A percentile compares a stretch with the other conserved stretches of the same genome.
Evolutionary conservation across 805 yeast genomes (phyloP).

Genomic region (Ogataea methanolica): DNA sequence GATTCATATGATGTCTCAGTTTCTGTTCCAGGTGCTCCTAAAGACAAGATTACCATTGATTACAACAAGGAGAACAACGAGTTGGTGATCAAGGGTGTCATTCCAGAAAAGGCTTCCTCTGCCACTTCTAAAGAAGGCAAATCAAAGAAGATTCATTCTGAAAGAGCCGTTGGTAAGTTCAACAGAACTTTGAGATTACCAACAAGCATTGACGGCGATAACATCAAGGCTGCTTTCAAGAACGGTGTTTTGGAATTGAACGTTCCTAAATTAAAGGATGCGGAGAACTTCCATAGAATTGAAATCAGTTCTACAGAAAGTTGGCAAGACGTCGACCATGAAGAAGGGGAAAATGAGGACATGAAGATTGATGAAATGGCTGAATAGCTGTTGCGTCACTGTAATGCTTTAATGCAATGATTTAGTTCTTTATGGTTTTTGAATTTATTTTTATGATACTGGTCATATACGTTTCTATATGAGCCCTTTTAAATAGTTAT

Average conservation of each 20-base stretch:
- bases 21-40: constrained; percentile 45
- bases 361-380: neutral
- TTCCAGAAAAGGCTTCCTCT: constrained; percentile 20
- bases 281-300: constrained; percentile 18
- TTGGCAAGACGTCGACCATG: constrained; percentile 3
- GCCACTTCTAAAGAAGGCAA: constrained; percentile 5
- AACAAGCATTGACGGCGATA: constrained; percentile 37
- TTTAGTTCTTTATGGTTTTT: neutral
- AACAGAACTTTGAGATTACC: constrained; percentile 41
- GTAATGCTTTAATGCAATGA: neutral
- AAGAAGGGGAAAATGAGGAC: neutral
- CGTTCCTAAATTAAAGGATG: constrained; percentile 35
- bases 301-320: constrained; percentile 14
- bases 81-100: constrained; percentile 40
- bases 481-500: too few relatives aligned
- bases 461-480: too few relatives aligned
- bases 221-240: constrained; percentile 40
- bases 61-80: constrained; percentile 42
- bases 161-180: constrained; percentile 26
- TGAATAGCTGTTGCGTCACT: neutral
- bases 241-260: constrained; percentile 41
- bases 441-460: too few relatives aligned
- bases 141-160: constrained; percentile 15
- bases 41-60: constrained; percentile 40
- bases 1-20: constrained; percentile 37